Evolutionary conservation across 106 monocot genomes (phyloP).

Genomic region (Triglochin maritima): DNA sequence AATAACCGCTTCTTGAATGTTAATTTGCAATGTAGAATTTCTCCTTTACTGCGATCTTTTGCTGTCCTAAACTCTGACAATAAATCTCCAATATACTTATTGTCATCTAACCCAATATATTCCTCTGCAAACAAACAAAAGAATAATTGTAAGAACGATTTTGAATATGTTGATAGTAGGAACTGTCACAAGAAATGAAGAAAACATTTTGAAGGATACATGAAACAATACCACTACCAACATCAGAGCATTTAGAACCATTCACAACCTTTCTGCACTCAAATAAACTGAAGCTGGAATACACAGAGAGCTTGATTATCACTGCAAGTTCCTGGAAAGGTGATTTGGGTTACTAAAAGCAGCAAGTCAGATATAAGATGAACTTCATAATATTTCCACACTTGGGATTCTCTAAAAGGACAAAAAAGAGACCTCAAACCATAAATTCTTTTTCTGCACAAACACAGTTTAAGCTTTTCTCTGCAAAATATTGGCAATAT

Average conservation of each 20-base stretch:
- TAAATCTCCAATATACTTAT: slow-evolving; percentile 95
- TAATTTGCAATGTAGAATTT: slow-evolving; percentile 91
- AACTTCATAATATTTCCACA: no score
- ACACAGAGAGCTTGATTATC: slow-evolving; percentile 85
- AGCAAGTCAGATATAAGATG: not conserved
- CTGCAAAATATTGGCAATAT: no score
- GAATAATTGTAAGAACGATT: not conserved
- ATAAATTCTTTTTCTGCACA: no score
- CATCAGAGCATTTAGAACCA: slow-evolving; percentile 75
- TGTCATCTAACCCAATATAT: slow-evolving; percentile 90
- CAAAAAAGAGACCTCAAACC: no score
- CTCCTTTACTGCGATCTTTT: slow-evolving; percentile 95
- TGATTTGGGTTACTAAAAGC: not conserved
- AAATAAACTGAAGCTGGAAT: slow-evolving; percentile 96
- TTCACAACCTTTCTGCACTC: slow-evolving; percentile 91
- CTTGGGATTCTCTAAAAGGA: no score
- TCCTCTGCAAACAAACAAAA: slow-evolving; percentile 53
- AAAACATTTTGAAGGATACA: not conserved
- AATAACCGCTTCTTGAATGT: slow-evolving; percentile 90
- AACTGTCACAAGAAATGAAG: not conserved
- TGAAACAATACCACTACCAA: slow-evolving; percentile 56
- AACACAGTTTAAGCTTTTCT: no score
- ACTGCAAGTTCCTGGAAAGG: slow-evolving; percentile 81
- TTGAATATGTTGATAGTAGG: not conserved
- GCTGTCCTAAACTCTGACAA: slow-evolving; percentile 87